Base-by-base conservation (phyloP, 805 yeast genomes). In the Candida oleophila region DNA sequence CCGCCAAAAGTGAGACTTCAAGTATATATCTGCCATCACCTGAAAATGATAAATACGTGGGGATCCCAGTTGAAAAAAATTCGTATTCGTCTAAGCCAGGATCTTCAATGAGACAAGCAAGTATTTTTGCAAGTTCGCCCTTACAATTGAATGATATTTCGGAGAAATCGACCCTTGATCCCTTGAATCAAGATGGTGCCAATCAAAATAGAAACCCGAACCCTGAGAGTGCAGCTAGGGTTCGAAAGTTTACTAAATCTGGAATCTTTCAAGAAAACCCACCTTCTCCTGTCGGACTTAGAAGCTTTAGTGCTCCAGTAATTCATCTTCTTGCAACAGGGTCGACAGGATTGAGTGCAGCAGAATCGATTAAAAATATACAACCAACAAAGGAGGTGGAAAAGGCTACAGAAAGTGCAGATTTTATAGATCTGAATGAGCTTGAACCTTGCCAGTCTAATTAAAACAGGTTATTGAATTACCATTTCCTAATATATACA, bases 231-330 rank as follows among this genome's bases (percentile, higher is more conserved):
- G 30, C 30, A 25, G 30, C 30, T 7, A 25, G 30, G 30, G 11
- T 25, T 25, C 30, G 30, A 25, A 5, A 25, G 11, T 25, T 25
- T 25, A 32, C 45, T 3, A 42, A 22, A 14, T 20, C 21, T 22
- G 45, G 40, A 20, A 21, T 42, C n/a, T 36, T 36, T n/a, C 25
- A 35, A 9, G 3, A 4, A 4, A 34, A 33, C 8, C 15, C 38
- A 9, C 16, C 19, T 16, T 14, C 43, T 16, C 32, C n/a, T 3
- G 16, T 12, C 18, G 40, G 19, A 14, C 28, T 3, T 19, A 34
- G 45, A 7, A 42, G 45, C 16, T 34, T 33, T 5, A 42, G 45
- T 34, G 45, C 45, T 3, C 45, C 45, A 9, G 28, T 36, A 22
- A 19, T 42, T n/a, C 39, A 36, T 7, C 22, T 15, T 9, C 21